Base-by-base conservation (phyloP, 2,329 filamentous ascomycete genomes). In the Sarocladium brachiariae region DNA sequence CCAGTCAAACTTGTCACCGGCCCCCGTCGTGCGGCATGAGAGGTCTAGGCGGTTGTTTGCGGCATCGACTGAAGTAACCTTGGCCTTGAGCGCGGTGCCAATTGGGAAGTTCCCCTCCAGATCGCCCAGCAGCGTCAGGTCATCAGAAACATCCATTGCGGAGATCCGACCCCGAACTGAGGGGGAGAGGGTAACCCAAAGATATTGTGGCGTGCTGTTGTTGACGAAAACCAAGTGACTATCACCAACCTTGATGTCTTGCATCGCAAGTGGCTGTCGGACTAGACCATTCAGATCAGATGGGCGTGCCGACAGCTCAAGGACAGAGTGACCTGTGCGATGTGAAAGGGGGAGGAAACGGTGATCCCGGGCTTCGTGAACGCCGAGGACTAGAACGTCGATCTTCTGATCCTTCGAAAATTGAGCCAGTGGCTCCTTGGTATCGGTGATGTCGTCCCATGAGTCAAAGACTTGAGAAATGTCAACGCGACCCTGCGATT, bases 161-260 rank as follows among this genome's bases (percentile, higher is more conserved):
- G 83, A 82, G 51, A 99, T 81, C 48, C 90, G 83, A 51, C 93
- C 93, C 53, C 91, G 84, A 14, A 99, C 83, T 49, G 86, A 89
- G 6, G 93, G 90, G 2, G 91, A 89, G 19, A 99, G 70, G 61
- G 90, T 96, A 41, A 95, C 86, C 92, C 93, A 97, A 19, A 96
- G 75, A 61, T 80, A 87, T 56, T 88, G 83, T 24, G 87, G 78
- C 19, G 80, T 80, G 54, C 92, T 76, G 62, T 96, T 97, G 74
- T 97, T 99, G 63, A 99, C 81, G 62, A 92, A 97, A 1, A 86
- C 91, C 48, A 95, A 67, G 67, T 87, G 83, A 2, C 77, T 80
- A 16, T 86, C 84, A 16, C 86, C 90, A 48, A 81, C 71, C 59
- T 85, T 75, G 54, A 99, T 71, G 53, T 87, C 80, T 23, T 88